Evolutionary conservation across 805 yeast genomes (phyloP), one percentile per base, ranked within the genome.

Genomic region (Debaryomyces hansenii): DNA sequence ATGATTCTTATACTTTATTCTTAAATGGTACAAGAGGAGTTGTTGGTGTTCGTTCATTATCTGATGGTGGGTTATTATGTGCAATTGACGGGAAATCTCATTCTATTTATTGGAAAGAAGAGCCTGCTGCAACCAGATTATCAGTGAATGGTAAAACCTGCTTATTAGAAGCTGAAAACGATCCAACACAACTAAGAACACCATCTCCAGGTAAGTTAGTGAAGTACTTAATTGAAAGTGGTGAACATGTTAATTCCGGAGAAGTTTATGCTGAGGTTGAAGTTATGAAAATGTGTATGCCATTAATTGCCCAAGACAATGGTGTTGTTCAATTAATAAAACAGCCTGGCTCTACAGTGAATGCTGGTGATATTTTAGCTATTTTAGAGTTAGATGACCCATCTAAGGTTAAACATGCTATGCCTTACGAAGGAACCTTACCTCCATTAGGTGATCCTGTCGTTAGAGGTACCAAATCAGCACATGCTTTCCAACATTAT

Each of bases 251-350:
- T 58, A 71, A 69, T 43, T 83, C 94, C 49, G 98, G 98, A 50
- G 96, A 92, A 72, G 84, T 97, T 39, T 95, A 82, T 62, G 99
- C 99, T 36, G 99, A 94, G 74, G 97, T 94, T 47, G 99, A 94
- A 74, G 99, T 94, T 56, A 94, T 94, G 99, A 94, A 94, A 72
- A 94, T 94, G 99, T 90, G 91, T 70, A 94, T 94, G 97, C 97
- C 99, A 42, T 79, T 94, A 59, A 74, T 91, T 61, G 92, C 97
- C 16, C 89, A 84, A 67, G 99, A 92, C 67, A 86, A 87, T 60
- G 99, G 99, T 78, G 76, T 80, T 48, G 88, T 91, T 44, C 97
- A 92, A 73, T 74, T 90, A 37, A 83, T 94, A 64, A 92, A 94
- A 70, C 99, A 94, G 74, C 98, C 99, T 8, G 99, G 99, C 44